Percentiles rank a stretch among this genome's conserved stretches.
Evolutionary conservation across 495 filamentous ascomycete species (phyloP).

Genomic region (Pyrenula aspistea): DNA sequence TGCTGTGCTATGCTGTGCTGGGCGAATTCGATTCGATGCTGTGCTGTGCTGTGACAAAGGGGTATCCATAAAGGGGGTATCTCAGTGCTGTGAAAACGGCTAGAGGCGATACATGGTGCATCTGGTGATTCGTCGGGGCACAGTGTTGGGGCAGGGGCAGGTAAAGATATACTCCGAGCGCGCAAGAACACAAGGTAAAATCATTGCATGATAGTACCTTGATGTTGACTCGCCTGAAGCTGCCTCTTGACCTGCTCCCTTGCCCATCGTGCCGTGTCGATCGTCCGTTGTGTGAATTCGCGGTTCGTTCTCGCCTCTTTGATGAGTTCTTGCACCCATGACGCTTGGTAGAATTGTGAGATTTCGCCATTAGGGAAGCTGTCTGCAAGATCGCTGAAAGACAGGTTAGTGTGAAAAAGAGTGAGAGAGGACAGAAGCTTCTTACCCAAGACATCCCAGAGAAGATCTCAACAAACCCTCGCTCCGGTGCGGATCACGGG

Average conservation of each 20-base stretch:
- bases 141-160: not conserved
- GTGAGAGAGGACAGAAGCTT: conserved; percentile 3
- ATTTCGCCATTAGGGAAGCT: conserved; percentile 87
- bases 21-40: not conserved
- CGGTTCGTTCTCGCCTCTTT: conserved; percentile 77
- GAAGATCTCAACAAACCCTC: conserved; percentile 82
- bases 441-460: conserved; percentile 95
- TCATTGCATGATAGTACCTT: conserved; percentile 1
- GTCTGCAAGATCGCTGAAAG: conserved; percentile 74
- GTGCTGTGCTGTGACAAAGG: not conserved
- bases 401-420: conserved; percentile 20
- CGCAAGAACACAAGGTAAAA: not conserved
- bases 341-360: conserved; percentile 66
- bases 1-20: not conserved
- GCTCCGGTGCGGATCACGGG: conserved; percentile 70
- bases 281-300: conserved; percentile 69
- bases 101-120: not conserved
- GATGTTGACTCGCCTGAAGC: conserved; percentile 26
- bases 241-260: conserved; percentile 96
- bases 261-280: conserved; percentile 93
- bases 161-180: not conserved
- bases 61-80: not conserved
- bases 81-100: not conserved
- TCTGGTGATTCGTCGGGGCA: not conserved
- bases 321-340: conserved; percentile 80